phyloP scores from a whole-genome alignment of 2,329 filamentous ascomycete species.

The Sporothrix dimorphospora region DNA sequence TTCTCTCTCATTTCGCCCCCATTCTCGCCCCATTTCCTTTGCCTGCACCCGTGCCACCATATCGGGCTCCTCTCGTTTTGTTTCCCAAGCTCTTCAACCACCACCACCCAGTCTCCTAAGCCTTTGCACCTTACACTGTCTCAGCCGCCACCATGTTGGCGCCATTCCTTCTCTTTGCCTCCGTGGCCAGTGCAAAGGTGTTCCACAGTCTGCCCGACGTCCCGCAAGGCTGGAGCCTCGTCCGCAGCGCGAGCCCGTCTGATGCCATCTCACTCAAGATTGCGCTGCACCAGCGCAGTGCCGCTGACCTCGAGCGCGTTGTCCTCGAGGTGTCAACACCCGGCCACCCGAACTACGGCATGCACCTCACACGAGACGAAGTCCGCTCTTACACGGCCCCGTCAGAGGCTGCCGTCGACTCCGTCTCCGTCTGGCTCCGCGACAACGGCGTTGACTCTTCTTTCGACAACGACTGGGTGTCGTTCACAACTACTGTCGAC shows the following conservation, averaged over 20 bases:
- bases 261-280: conserved; percentile 53
- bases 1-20: background rate
- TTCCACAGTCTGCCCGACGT: conserved; percentile 44
- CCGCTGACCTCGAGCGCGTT: conserved; percentile 57
- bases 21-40: background rate
- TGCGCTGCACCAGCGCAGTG: conserved; percentile 53
- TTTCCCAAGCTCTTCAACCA: background rate
- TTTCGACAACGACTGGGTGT: conserved; percentile 64
- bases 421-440: conserved; percentile 60
- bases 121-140: background rate
- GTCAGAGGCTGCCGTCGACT: conserved; percentile 49
- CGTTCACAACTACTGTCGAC: conserved; percentile 55
- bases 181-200: conserved; percentile 40
- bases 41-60: background rate
- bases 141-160: conserved; percentile 32
- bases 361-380: conserved; percentile 64
- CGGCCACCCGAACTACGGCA: conserved; percentile 60
- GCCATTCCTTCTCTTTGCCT: conserved; percentile 37
- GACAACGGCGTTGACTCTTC: conserved; percentile 51
- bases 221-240: conserved; percentile 46
- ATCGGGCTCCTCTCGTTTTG: background rate
- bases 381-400: conserved; percentile 59
- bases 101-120: background rate
- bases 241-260: conserved; percentile 42
- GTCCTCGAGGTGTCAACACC: conserved; percentile 66